Percentiles rank a stretch among this genome's conserved stretches.
phyloP scores from a whole-genome alignment of 1,284 basidiomycete genomes.

The Sutorius eximius region DNA sequence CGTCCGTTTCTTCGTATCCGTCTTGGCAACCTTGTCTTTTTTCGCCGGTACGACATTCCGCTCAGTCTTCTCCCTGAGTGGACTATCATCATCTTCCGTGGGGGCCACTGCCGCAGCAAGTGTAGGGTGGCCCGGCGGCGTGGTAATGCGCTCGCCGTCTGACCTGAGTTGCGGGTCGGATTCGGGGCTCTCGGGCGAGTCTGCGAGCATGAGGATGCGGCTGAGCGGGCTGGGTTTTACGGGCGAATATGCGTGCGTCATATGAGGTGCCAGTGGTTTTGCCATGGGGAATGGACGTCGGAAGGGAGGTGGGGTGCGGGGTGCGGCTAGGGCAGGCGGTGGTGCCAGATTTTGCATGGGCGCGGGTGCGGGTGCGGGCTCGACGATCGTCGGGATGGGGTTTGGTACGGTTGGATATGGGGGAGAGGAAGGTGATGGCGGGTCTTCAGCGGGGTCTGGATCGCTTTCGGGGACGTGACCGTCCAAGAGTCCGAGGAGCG shows the following conservation, averaged over 20 bases:
- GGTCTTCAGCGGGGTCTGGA: neutral
- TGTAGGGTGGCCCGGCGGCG: constrained; percentile 4
- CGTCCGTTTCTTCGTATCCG: constrained; percentile 28
- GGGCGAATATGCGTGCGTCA: constrained; percentile 78
- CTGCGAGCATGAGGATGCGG: constrained; percentile 66
- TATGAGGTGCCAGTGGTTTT: constrained; percentile 62
- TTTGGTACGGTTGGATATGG: neutral
- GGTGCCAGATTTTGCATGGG: constrained; percentile 18
- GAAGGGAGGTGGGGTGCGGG: constrained; percentile 31
- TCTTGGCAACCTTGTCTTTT: constrained; percentile 24
- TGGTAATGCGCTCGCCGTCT: neutral
- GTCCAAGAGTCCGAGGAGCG: constrained; percentile 15
- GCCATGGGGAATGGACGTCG: constrained; percentile 61
- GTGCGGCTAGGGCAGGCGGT: constrained; percentile 16
- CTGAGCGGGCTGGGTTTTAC: constrained; percentile 74
- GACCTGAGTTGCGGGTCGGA: neutral
- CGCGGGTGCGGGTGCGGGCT: constrained; percentile 9
- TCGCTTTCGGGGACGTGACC: constrained; percentile 9
- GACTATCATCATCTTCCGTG: constrained; percentile 32
- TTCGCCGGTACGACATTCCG: constrained; percentile 22
- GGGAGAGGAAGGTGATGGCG: neutral
- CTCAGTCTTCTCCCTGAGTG: constrained; percentile 44
- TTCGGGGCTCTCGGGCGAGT: constrained; percentile 55
- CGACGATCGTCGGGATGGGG: constrained; percentile 19
- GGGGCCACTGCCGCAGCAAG: neutral